Evolutionary conservation across 2,329 filamentous ascomycete genomes (phyloP).

Genomic region (Colletotrichum sp.): DNA sequence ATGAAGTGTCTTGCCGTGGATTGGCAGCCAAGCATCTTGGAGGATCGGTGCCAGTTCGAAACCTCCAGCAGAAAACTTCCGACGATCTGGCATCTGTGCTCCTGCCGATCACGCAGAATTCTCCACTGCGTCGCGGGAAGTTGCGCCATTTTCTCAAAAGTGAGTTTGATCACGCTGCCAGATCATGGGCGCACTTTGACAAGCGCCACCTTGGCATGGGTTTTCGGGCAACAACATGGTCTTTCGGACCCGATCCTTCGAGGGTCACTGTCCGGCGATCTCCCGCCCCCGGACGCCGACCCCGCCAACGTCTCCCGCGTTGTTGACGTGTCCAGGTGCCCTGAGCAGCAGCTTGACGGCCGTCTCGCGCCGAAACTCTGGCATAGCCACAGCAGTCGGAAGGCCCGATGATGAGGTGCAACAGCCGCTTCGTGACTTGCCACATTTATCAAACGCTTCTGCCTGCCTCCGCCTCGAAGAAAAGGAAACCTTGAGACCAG

Average conservation of each 20-base stretch:
- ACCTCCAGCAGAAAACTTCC: not conserved
- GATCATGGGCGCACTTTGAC: slow-evolving; percentile 9
- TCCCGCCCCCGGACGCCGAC: not conserved
- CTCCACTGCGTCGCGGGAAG: not conserved
- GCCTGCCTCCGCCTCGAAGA: not conserved
- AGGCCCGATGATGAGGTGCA: not conserved
- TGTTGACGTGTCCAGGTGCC: not conserved
- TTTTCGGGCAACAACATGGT: not conserved
- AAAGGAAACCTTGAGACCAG: not conserved
- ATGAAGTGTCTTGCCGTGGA: not conserved
- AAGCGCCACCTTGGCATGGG: not conserved
- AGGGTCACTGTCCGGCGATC: not conserved
- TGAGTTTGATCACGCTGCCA: slow-evolving; percentile 1
- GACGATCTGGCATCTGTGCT: slow-evolving; percentile 5
- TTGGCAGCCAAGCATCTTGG: not conserved
- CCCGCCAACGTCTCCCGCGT: not conserved
- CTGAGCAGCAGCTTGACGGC: not conserved
- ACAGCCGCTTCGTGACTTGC: not conserved
- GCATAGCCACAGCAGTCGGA: not conserved
- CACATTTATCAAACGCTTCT: not conserved
- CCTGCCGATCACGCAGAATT: not conserved
- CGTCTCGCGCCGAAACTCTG: not conserved
- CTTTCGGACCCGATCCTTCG: not conserved
- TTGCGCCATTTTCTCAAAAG: not conserved
- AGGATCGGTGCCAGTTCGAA: not conserved